phyloP scores from a whole-genome alignment of 2,329 filamentous ascomycete species.

The Cadophora malorum region DNA sequence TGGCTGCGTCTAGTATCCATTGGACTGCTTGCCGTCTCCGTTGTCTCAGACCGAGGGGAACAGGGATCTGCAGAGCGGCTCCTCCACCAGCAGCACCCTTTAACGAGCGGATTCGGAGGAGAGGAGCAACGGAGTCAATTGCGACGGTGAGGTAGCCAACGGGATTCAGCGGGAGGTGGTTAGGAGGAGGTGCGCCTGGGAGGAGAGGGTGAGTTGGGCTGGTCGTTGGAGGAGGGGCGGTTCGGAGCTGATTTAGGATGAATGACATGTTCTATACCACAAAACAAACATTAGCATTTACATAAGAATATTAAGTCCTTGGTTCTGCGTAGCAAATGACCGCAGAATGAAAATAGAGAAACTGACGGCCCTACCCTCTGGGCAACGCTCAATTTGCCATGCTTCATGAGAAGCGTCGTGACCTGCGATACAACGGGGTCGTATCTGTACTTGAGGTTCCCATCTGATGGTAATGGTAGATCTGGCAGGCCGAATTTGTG shows the following conservation, averaged over 20 bases:
- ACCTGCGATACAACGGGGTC: conserved; percentile 85
- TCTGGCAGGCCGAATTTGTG: conserved; percentile 76
- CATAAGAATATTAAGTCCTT: neutral
- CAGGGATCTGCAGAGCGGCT: conserved; percentile 79
- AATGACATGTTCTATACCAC: conserved; percentile 77
- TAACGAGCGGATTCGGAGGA: conserved; percentile 79
- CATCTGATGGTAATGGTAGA: conserved; percentile 65
- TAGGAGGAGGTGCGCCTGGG: conserved; percentile 76
- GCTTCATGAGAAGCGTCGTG: conserved; percentile 87
- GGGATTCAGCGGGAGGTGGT: conserved; percentile 86
- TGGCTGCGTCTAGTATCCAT: conserved; percentile 89
- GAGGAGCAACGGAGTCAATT: conserved; percentile 89
- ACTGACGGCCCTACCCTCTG: conserved; percentile 68
- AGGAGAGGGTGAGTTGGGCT: conserved; percentile 75
- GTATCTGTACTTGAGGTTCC: conserved; percentile 79
- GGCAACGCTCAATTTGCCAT: conserved; percentile 90
- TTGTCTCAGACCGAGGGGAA: conserved; percentile 76
- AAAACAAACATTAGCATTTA: conserved; percentile 25
- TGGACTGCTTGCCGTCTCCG: conserved; percentile 78
- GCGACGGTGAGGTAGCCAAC: conserved; percentile 87
- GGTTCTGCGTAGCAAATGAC: conserved; percentile 32
- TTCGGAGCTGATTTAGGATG: conserved; percentile 85
- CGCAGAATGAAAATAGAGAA: conserved; percentile 37
- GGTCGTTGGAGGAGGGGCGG: conserved; percentile 77
- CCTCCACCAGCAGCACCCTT: conserved; percentile 87